These are phyloP conservation scores for Exophiala aquamarina DNA, from an alignment of 2,329 filamentous ascomycete species.

Conservation along the genomic window DNA sequence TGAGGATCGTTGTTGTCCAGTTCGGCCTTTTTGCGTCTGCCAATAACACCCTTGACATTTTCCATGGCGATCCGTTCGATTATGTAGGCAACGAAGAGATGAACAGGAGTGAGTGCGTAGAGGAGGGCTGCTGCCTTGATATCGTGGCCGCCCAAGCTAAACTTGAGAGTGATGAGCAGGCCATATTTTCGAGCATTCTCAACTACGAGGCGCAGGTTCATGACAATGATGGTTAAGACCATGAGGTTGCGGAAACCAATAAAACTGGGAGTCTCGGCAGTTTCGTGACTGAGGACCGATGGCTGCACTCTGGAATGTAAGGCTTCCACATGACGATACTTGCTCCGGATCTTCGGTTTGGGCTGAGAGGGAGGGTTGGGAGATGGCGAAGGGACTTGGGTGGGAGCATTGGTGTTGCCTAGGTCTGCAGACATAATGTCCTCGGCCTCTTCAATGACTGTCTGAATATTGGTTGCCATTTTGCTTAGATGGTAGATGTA, in stretches of 20 bases:
- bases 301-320: slow-evolving; percentile 71
- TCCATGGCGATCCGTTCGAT: slow-evolving; percentile 82
- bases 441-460: slow-evolving; percentile 16
- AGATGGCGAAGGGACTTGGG: slow-evolving; percentile 6
- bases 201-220: slow-evolving; percentile 90
- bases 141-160: slow-evolving; percentile 80
- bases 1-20: slow-evolving; percentile 58
- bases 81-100: slow-evolving; percentile 84
- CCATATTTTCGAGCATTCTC: slow-evolving; percentile 84
- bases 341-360: slow-evolving; percentile 38
- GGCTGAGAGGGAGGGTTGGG: neutral
- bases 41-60: slow-evolving; percentile 70
- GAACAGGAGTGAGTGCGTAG: slow-evolving; percentile 84
- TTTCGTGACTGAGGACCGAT: slow-evolving; percentile 85
- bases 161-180: slow-evolving; percentile 85
- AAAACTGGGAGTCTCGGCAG: slow-evolving; percentile 74
- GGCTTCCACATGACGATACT: slow-evolving; percentile 90
- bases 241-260: slow-evolving; percentile 94
- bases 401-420: slow-evolving; percentile 10
- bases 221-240: slow-evolving; percentile 88
- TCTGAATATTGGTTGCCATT: slow-evolving; percentile 23
- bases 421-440: slow-evolving; percentile 19
- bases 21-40: slow-evolving; percentile 50
- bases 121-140: slow-evolving; percentile 72
- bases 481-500: neutral